Evolutionary conservation across 306 rosid genomes (phyloP).

Genomic region (Acacia confusa): DNA sequence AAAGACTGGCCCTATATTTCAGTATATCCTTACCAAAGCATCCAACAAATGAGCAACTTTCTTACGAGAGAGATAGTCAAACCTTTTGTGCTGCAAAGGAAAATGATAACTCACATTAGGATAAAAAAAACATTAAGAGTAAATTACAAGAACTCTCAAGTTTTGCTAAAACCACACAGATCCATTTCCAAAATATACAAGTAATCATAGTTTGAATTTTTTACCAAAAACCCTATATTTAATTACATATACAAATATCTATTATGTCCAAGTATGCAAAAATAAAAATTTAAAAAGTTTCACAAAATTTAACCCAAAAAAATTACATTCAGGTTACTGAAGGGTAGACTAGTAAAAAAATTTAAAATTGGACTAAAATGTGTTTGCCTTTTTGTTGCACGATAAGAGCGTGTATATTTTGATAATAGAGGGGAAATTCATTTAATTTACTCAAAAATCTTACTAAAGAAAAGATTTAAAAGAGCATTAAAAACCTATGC

Average conservation of each 20-base stretch:
- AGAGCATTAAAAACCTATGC: neutral
- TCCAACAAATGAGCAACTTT: conserved; percentile 23
- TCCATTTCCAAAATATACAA: neutral
- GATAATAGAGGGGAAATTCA: neutral
- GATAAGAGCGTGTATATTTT: neutral
- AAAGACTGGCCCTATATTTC: conserved; percentile 7
- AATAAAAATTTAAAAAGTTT: too few species aligned
- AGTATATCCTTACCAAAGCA: conserved; percentile 22
- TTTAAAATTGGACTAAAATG: neutral
- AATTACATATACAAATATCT: too few species aligned
- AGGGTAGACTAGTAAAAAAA: neutral
- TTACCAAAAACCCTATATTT: neutral
- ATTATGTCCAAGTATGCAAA: too few species aligned
- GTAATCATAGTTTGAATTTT: neutral
- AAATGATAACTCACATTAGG: conserved; percentile 7
- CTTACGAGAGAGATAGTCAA: conserved; percentile 31
- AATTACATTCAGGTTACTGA: too few species aligned
- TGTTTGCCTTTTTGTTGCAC: neutral
- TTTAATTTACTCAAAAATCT: neutral
- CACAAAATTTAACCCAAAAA: too few species aligned
- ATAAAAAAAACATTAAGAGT: neutral
- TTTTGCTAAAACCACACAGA: neutral
- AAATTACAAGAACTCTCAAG: neutral
- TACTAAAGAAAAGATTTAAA: neutral
- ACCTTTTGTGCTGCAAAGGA: conserved; percentile 49